Evolutionary conservation across 2,329 filamentous ascomycete species (phyloP), one percentile per base, ranked within the genome.

Genomic region (Pseudodiploospora longispora): DNA sequence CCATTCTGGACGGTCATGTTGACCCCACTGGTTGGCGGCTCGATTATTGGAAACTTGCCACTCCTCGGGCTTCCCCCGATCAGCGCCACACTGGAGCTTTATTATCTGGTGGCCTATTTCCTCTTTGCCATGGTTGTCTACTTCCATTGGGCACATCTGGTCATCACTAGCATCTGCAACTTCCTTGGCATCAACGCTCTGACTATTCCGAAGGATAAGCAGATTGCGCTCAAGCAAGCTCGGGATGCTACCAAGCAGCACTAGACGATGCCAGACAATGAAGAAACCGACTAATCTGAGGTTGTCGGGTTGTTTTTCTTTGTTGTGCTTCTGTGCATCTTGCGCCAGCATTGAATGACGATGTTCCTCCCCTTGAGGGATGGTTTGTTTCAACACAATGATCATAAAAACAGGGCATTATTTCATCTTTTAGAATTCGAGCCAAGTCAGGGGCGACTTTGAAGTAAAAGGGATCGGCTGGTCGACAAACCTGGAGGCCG

Each of bases 1-100:
- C 93, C 93, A 1, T 94, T 87, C 75, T 97, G 90, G 89, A 97
- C 93, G 8, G 77, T 93, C 40, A 86, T 97, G 77, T 75, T 97
- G 33, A 80, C 78, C 31, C 93, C 93, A 6, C 80, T 98, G 34
- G 76, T 96, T 39, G 85, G 86, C 41, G 93, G 93, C 42, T 90
- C 89, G 6, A 58, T 91, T 2, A 68, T 97, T 35, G 83, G 79
- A 27, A 96, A 97, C 66, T 68, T 95, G 44, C 91, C 91, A 5
- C 75, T 78, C 38, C 61, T 96, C 36, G 88, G 87, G 1, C 68
- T 93, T 10, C 72, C 80, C 2, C 70, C 79, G 10, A 66, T 95
- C 42, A 81, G 77, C 41, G 74, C 83, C 3, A 63, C 68, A 33
- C 54, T 80, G 6, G 93, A 97, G 66, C 68, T 89, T 10, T 77